Base-by-base conservation (phyloP, 1,284 basidiomycete genomes). In the Prillingera fragicola region DNA sequence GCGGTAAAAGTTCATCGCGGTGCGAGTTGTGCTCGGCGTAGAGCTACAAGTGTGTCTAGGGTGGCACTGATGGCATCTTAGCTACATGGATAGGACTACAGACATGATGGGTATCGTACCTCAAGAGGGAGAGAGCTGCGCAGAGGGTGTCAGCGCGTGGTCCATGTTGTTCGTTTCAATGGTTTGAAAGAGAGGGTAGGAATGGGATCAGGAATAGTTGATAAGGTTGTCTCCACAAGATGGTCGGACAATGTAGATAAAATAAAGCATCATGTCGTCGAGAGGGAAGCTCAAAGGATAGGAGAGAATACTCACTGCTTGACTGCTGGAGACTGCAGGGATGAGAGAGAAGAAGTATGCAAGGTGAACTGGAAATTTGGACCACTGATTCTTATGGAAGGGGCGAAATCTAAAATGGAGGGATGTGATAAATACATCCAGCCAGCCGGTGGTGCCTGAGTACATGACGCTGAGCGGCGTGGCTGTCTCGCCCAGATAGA, bases 1-100 rank as follows among this genome's bases (percentile, higher is more conserved):
- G 73, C 88, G 88, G 75, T 92, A 94, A 72, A 92, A 89, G 75
- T 91, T 90, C 88, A 92, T 92, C 70, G 66, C 63, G 41, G 5
- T n/a, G n/a, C n/a, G n/a, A n/a, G n/a, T n/a, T n/a, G n/a, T n/a
- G n/a, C 12, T 19, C 35, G 12, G 23, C 35, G 13, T 14, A 37
- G 35, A 9, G 23, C 10, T 10, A 25, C 12, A 21, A 7, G n/a
- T 22, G 23, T 19, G 8, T 10, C 17, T 12, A n/a, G 23, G 8
- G 35, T 38, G 15, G 7, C 19, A 18, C 23, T 19, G 12, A 22
- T 10, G 35, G 23, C 23, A 22, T 22, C 12, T 10, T 17, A 24
- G 26, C 15, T 6, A 29, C 14, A 31, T 18, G 14, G 23, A 14
- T 12, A 21, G 12, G 17, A 23, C 12, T 12, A 17, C 10, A 38